Base-by-base conservation (phyloP, 2,329 filamentous ascomycete species). In the Epichloe aotearoae region DNA sequence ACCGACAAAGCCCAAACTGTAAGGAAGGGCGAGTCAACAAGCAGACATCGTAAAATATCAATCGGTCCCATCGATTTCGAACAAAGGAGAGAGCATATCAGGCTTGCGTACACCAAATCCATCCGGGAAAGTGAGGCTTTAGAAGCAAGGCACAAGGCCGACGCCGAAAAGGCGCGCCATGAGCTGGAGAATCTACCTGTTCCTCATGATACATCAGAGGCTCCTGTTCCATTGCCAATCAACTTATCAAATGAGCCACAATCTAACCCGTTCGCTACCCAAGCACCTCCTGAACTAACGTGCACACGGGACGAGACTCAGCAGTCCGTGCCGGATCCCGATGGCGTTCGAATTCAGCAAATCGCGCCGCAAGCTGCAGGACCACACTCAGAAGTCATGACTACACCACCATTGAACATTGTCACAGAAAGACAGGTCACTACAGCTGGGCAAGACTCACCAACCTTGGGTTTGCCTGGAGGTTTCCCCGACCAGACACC, bases 91-190 rank as follows among this genome's bases (percentile, higher is more conserved):
- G 84, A 88, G 61, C 82, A 83, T 54, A 94, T 95, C 59, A 84
- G 90, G 58, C 80, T 88, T 51, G 88, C 88, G 14, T 91, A 94
- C 65, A 90, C 82, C 58, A 87, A 86, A 62, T 88, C 85, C n/a
- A 82, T 93, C 46, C 79, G 84, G 55, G 84, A 88, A 61, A 84
- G 72, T 58, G 82, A 86, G 61, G 82, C 77, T 52, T 66, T 71
- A n/a, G 74, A 76, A 52, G 74, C 72, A 48, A 73, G 74, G 61
- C 69, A 74, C 62, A 69, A 69, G 48, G 76, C 76, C 36, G 75
- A 74, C 20, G 49, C 14, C 17, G 75, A 80, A 54, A 76, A 73
- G 56, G 70, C 53, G 37, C 49, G 73, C 54, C 75, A 71, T 61
- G 74, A 77, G 55, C 64, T 74, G 60, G 71, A 76, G 57, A 68